Evolutionary conservation across 2,329 filamentous ascomycete genomes (phyloP).

Genomic region (Cryphonectria nitschkei): DNA sequence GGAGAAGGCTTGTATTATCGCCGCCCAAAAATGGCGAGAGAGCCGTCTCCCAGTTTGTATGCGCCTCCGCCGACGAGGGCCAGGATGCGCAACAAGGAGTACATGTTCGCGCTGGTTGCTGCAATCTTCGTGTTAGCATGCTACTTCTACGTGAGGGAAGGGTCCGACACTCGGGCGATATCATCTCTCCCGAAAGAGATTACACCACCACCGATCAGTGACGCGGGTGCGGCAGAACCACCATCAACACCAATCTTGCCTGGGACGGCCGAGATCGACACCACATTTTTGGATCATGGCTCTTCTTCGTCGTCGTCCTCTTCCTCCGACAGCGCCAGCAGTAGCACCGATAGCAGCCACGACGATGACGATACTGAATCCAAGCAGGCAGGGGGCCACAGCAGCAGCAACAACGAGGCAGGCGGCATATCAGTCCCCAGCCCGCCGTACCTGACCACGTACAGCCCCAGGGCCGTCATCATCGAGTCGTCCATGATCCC

Average conservation of each 20-base stretch:
- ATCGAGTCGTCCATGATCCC: constrained; percentile 30
- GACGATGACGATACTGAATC: background rate
- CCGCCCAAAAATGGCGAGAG: background rate
- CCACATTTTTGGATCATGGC: background rate
- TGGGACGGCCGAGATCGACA: background rate
- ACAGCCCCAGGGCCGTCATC: constrained; percentile 26
- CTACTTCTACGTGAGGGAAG: constrained; percentile 14
- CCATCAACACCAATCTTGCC: background rate
- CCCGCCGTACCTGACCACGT: background rate
- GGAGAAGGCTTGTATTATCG: background rate
- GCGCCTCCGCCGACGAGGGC: constrained; percentile 17
- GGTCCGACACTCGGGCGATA: background rate
- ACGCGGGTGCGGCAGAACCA: background rate
- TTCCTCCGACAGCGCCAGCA: background rate
- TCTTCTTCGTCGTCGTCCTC: too few relatives aligned
- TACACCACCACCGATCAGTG: background rate
- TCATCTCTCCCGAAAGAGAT: constrained; percentile 8
- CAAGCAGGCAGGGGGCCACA: background rate
- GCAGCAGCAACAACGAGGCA: background rate
- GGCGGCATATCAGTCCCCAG: background rate
- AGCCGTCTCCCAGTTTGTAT: background rate
- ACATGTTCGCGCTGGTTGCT: constrained; percentile 18
- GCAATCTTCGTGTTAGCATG: constrained; percentile 16
- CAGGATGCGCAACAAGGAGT: constrained; percentile 24
- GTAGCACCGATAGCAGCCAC: background rate